Evolutionary conservation across 2,329 filamentous ascomycete genomes (phyloP), one percentile per base, ranked within the genome.

Genomic region (Ilyonectria robusta): DNA sequence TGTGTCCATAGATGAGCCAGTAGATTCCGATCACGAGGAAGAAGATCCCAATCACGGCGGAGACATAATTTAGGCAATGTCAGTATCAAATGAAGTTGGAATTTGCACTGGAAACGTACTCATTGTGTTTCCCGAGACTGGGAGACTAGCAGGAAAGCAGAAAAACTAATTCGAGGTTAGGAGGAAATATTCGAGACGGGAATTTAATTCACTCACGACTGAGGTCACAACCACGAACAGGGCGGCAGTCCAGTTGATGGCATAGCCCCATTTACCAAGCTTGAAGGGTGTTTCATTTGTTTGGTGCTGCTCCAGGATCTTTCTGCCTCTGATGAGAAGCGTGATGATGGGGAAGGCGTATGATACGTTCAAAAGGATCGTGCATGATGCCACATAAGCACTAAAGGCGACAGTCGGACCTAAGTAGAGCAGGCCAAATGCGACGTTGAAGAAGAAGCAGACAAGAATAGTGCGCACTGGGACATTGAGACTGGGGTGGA

Each of bases 391-490:
- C 1, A 82, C 76, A 66, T 84, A 83, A 2, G 83, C 82, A 62
- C 79, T 81, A 57, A 85, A 85, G 1, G 83, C 83, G 9, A 84
- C 83, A 13, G 77, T 77, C 2, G 81, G 83, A 0, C 82, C 83
- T 3, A 66, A 26, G 62, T 84, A 85, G 4, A 85, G 75, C 1
- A 84, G 78, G 1, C 82, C 83, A 48, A 85, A 84, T 11, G 81
- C 67, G 21, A 81, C 76, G 66, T 84, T 82, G 67, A 84, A 81
- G 8, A 78, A 69, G 31, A 77, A 81, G 21, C 79, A 77, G 11
- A 82, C 60, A 6, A 82, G 44, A n/a, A 85, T 80, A 3, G 81
- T 78, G 23, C 77, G 77, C 3, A 82, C 75, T 1, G 82, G 83
- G 6, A 83, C 82, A 57, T 84, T 73, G n/a, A 83, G 79, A 1